Evolutionary conservation across 805 yeast genomes (phyloP).

Genomic region (Debaryomyces maramus): DNA sequence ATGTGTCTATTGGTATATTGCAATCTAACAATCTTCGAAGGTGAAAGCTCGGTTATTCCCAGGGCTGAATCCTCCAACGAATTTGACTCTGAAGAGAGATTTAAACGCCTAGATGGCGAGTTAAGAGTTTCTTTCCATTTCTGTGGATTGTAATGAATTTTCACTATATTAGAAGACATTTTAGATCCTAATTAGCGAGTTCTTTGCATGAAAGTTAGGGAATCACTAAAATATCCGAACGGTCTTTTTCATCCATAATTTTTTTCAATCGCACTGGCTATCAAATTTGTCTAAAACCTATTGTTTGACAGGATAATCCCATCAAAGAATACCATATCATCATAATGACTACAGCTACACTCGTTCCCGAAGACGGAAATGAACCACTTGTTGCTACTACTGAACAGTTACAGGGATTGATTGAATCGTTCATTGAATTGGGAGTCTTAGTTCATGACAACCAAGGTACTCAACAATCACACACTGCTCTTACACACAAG

Average conservation of each 20-base stretch:
- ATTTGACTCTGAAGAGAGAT: background rate
- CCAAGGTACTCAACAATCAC: slow-evolving; percentile 83
- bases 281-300: too few relatives aligned
- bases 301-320: too few relatives aligned
- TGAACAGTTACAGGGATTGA: slow-evolving; percentile 31
- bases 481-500: slow-evolving; percentile 42
- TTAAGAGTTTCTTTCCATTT: slow-evolving; percentile 1
- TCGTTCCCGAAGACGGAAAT: slow-evolving; percentile 21
- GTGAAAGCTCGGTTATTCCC: background rate
- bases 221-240: too few relatives aligned
- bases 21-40: slow-evolving; percentile 8
- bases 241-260: background rate
- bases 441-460: slow-evolving; percentile 93
- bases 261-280: background rate
- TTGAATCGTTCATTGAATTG: slow-evolving; percentile 80
- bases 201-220: background rate
- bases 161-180: slow-evolving; percentile 10
- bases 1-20: slow-evolving; percentile 5
- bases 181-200: background rate
- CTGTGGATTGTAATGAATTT: slow-evolving; percentile 11
- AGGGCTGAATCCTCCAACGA: background rate
- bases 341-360: slow-evolving; percentile 37
- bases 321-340: too few relatives aligned
- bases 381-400: slow-evolving; percentile 31
- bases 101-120: background rate